Percentiles rank a stretch among this genome's conserved stretches.
phyloP scores from a whole-genome alignment of 2,329 filamentous ascomycete genomes.

The Ascochyta pisi region DNA sequence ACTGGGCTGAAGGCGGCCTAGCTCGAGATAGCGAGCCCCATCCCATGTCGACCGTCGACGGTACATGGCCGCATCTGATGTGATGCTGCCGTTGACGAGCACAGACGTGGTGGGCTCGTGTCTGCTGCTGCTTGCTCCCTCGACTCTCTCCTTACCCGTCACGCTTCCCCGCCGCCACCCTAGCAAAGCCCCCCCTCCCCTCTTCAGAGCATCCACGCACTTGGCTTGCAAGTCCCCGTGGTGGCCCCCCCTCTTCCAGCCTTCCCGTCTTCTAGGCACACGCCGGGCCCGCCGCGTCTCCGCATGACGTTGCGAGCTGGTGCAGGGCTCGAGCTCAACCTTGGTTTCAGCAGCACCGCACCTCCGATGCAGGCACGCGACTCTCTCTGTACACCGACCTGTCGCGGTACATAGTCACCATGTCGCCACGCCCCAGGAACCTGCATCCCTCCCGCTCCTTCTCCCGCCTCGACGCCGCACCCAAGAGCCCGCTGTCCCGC shows the following conservation, averaged over 20 bases:
- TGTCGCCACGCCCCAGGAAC: slow-evolving; percentile 44
- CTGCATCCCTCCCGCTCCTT: slow-evolving; percentile 57
- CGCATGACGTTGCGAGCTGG: slow-evolving; percentile 43
- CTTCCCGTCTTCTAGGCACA: slow-evolving; percentile 6
- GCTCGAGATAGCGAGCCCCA: slow-evolving; percentile 5
- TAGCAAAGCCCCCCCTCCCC: no score
- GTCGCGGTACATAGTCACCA: slow-evolving; percentile 20
- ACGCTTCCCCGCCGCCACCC: background rate
- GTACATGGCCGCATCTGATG: slow-evolving; percentile 6
- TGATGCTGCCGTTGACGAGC: slow-evolving; percentile 14
- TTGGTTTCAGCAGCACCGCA: slow-evolving; percentile 30
- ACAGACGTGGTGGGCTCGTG: slow-evolving; percentile 8
- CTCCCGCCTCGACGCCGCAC: slow-evolving; percentile 54
- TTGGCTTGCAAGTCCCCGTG: no score
- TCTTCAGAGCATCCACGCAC: background rate
- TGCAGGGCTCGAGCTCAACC: slow-evolving; percentile 28
- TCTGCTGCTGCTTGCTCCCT: slow-evolving; percentile 5
- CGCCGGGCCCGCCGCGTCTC: slow-evolving; percentile 25
- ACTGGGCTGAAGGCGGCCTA: slow-evolving; percentile 14
- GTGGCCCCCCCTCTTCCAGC: no score
- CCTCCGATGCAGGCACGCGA: slow-evolving; percentile 38
- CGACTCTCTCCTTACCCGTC: background rate
- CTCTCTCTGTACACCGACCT: slow-evolving; percentile 10
- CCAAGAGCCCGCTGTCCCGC: slow-evolving; percentile 45
- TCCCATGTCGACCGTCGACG: slow-evolving; percentile 1